phyloP scores from a whole-genome alignment of 2,329 filamentous ascomycete genomes.

The Monosporascus sp. region DNA sequence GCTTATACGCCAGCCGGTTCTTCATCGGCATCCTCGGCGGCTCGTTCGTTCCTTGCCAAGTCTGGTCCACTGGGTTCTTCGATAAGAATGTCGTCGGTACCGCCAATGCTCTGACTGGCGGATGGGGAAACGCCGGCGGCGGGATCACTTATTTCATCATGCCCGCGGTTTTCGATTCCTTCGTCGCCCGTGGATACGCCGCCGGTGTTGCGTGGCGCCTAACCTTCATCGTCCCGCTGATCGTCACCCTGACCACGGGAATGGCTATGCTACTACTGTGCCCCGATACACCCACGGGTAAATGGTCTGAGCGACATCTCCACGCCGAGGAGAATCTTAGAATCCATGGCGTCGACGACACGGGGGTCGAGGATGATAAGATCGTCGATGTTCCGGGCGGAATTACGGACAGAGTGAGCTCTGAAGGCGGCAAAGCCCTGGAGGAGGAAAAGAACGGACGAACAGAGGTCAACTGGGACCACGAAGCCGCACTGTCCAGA shows the following conservation, averaged over 20 bases:
- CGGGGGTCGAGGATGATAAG: conserved; percentile 22
- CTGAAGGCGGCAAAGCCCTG: conserved; percentile 30
- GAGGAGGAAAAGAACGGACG: conserved; percentile 35
- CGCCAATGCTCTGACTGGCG: conserved; percentile 79
- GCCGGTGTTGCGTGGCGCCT: conserved; percentile 76
- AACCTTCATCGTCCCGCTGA: conserved; percentile 77
- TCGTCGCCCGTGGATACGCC: conserved; percentile 58
- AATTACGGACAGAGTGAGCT: conserved; percentile 39
- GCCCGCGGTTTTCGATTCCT: conserved; percentile 81
- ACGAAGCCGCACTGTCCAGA: conserved; percentile 43
- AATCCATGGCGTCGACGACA: conserved; percentile 34
- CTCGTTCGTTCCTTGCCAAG: conserved; percentile 80
- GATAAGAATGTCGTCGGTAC: conserved; percentile 90
- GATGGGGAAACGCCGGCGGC: conserved; percentile 82
- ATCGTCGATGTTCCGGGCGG: conserved; percentile 48
- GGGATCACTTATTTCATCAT: conserved; percentile 93
- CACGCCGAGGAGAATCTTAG: conserved; percentile 50
- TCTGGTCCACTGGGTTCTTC: conserved; percentile 90
- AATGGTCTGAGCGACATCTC: conserved; percentile 69
- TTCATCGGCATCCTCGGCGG: conserved; percentile 77
- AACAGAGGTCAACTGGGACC: conserved; percentile 25
- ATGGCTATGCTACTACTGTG: conserved; percentile 68
- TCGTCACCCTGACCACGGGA: conserved; percentile 64
- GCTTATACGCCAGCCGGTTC: conserved; percentile 71
- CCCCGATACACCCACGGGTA: conserved; percentile 76